A percentile compares a stretch with the other conserved stretches of the same genome.
phyloP scores from a whole-genome alignment of 768 basidiomycete genomes.

The Cystofilobasidium capitatum region DNA sequence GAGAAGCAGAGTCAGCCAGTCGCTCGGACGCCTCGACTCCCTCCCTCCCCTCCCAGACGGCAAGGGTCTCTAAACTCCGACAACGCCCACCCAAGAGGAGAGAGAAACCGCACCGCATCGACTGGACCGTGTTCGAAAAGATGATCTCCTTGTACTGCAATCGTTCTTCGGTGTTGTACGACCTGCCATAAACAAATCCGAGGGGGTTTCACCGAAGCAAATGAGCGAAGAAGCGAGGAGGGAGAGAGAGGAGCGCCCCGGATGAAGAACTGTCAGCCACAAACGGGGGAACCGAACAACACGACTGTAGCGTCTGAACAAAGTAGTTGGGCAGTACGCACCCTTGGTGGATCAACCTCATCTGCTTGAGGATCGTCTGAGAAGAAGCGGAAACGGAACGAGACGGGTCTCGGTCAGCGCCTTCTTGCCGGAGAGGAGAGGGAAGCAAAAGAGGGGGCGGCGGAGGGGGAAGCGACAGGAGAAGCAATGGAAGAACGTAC shows the following conservation, averaged over 20 bases:
- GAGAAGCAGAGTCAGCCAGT: not conserved
- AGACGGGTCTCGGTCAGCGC: too few species aligned
- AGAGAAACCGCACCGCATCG: conserved; percentile 63
- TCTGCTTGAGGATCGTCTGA: conserved; percentile 27
- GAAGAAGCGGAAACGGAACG: too few species aligned
- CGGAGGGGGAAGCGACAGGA: too few species aligned
- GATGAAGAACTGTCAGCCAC: not conserved
- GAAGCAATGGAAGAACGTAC: conserved; percentile 26
- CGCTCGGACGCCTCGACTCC: not conserved
- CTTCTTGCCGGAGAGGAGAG: not conserved
- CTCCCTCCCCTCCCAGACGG: not conserved
- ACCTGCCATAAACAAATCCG: conserved; percentile 27
- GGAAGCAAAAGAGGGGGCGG: not conserved
- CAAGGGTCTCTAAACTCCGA: too few species aligned
- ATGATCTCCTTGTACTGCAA: conserved; percentile 94
- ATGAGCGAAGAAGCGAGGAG: not conserved
- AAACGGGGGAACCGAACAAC: not conserved
- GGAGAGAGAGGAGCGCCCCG: not conserved
- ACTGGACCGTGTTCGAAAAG: conserved; percentile 84
- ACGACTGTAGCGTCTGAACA: not conserved
- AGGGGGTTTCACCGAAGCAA: not conserved
- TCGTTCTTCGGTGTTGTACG: conserved; percentile 74
- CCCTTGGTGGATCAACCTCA: conserved; percentile 28
- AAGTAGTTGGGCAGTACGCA: conserved; percentile 1
- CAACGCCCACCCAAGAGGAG: not conserved